Evolutionary conservation across 352 stramenopile species (phyloP).

Genomic region (Pythium aphanidermatum): DNA sequence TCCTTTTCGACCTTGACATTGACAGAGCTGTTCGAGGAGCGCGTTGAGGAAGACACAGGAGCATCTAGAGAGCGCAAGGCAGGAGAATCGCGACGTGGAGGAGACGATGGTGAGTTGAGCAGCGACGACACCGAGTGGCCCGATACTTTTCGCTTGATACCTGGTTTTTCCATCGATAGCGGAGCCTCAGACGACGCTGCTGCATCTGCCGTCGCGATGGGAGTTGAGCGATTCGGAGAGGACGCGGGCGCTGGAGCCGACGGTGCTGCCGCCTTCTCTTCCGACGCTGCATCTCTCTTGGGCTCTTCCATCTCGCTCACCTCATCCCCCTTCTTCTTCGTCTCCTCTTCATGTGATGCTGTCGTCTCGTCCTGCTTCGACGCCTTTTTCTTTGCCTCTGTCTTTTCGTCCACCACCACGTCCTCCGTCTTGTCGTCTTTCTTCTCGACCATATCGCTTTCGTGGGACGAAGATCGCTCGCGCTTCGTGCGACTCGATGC

Average conservation of each 20-base stretch:
- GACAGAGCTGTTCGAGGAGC: slow-evolving; percentile 18
- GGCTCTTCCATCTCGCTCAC: slow-evolving; percentile 2
- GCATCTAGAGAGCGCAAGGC: slow-evolving; percentile 9
- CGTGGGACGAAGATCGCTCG: slow-evolving; percentile 23
- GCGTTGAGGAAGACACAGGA: slow-evolving; percentile 17
- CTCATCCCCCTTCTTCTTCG: not conserved
- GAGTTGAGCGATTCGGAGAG: no score
- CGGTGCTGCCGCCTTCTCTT: slow-evolving; percentile 1
- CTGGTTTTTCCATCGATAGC: slow-evolving; percentile 13
- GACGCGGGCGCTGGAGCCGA: no score
- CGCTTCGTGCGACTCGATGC: slow-evolving; percentile 23
- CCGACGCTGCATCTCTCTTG: not conserved
- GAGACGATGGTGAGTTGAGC: slow-evolving; percentile 58
- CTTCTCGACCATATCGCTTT: slow-evolving; percentile 33
- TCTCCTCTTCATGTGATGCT: slow-evolving; percentile 2
- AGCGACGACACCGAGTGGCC: slow-evolving; percentile 67
- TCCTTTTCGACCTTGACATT: slow-evolving; percentile 61
- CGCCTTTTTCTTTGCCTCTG: not conserved
- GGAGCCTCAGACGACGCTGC: not conserved
- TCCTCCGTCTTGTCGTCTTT: slow-evolving; percentile 2
- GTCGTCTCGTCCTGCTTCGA: not conserved
- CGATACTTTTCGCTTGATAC: slow-evolving; percentile 31
- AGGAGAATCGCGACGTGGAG: slow-evolving; percentile 12
- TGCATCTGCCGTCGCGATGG: no score
- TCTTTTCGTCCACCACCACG: slow-evolving; percentile 3